phyloP scores from a whole-genome alignment of 1,139 yeast species.

The Magnusiomyces paraingens region DNA sequence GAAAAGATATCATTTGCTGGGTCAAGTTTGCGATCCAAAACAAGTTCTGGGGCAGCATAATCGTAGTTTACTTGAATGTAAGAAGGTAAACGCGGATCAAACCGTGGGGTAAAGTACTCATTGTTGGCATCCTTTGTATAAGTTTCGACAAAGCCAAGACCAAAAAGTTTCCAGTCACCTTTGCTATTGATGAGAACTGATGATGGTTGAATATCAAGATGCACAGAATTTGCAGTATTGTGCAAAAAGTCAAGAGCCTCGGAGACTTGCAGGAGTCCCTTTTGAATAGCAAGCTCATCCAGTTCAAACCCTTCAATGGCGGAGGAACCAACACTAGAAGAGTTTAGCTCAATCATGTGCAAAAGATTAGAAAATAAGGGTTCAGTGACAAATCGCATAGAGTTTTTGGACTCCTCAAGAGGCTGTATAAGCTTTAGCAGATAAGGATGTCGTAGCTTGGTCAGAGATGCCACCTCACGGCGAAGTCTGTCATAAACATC shows the following conservation, averaged over 20 bases:
- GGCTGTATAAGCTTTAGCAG: slow-evolving; percentile 78
- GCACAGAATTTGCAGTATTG: slow-evolving; percentile 65
- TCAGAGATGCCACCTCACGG: slow-evolving; percentile 58
- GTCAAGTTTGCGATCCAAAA: slow-evolving; percentile 53
- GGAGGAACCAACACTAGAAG: slow-evolving; percentile 20
- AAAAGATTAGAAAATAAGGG: slow-evolving; percentile 56
- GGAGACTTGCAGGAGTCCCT: slow-evolving; percentile 74
- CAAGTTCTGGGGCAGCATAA: slow-evolving; percentile 70
- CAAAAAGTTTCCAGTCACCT: slow-evolving; percentile 92
- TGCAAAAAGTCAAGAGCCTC: slow-evolving; percentile 81
- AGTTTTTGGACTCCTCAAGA: slow-evolving; percentile 74
- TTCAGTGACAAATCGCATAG: slow-evolving; percentile 81
- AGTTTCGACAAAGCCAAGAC: slow-evolving; percentile 51
- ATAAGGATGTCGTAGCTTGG: slow-evolving; percentile 84
- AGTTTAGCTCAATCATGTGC: slow-evolving; percentile 35
- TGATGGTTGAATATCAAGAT: slow-evolving; percentile 71
- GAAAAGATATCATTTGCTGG: slow-evolving; percentile 80
- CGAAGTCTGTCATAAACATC: slow-evolving; percentile 44
- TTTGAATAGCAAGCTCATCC: slow-evolving; percentile 71
- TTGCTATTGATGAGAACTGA: slow-evolving; percentile 72
- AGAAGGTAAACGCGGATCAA: slow-evolving; percentile 66
- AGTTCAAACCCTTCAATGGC: slow-evolving; percentile 32
- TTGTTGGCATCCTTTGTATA: slow-evolving; percentile 6
- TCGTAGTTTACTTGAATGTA: slow-evolving; percentile 67
- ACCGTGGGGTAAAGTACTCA: slow-evolving; percentile 54